These are phyloP conservation scores for Camelina hispida DNA, from an alignment of 345 rosid species.

Conservation along the genomic window DNA sequence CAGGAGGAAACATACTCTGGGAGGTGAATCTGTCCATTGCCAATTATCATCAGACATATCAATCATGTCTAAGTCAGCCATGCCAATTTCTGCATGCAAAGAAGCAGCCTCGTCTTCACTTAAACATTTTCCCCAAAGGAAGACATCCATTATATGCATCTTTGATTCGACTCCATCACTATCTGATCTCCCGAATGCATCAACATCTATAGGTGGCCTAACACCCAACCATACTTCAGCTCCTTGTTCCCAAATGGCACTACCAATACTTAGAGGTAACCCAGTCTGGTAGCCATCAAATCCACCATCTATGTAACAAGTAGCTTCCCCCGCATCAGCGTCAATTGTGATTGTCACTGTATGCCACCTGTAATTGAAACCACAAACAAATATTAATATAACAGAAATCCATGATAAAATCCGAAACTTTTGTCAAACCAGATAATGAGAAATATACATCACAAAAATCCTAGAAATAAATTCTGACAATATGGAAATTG, in stretches of 20 bases:
- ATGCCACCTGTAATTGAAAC: conserved; percentile 81
- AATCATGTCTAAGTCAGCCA: conserved; percentile 71
- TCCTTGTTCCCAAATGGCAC: conserved; percentile 85
- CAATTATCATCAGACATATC: conserved; percentile 92
- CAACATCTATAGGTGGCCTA: conserved; percentile 91
- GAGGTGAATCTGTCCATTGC: conserved; percentile 98
- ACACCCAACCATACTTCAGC: conserved; percentile 95
- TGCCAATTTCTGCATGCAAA: conserved; percentile 79
- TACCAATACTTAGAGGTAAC: conserved; percentile 65
- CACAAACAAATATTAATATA: neutral
- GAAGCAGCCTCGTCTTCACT: conserved; percentile 90
- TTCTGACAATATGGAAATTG: conserved; percentile 18
- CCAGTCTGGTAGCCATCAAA: conserved; percentile 90
- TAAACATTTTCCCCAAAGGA: conserved; percentile 97
- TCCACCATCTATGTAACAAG: conserved; percentile 97
- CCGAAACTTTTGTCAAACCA: neutral
- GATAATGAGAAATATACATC: conserved; percentile 26
- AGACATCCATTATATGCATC: conserved; percentile 99
- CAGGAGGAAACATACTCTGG: conserved; percentile 64
- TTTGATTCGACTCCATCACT: conserved; percentile 99
- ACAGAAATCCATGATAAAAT: conserved; percentile 21
- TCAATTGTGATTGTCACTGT: conserved; percentile 95
- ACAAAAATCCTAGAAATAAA: neutral
- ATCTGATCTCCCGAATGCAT: conserved; percentile 98
- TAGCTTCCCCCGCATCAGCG: conserved; percentile 93